A percentile compares a stretch with the other conserved stretches of the same genome.
These are phyloP conservation scores for Podospora australis DNA, from an alignment of 495 filamentous ascomycete species.

Conservation along the genomic window DNA sequence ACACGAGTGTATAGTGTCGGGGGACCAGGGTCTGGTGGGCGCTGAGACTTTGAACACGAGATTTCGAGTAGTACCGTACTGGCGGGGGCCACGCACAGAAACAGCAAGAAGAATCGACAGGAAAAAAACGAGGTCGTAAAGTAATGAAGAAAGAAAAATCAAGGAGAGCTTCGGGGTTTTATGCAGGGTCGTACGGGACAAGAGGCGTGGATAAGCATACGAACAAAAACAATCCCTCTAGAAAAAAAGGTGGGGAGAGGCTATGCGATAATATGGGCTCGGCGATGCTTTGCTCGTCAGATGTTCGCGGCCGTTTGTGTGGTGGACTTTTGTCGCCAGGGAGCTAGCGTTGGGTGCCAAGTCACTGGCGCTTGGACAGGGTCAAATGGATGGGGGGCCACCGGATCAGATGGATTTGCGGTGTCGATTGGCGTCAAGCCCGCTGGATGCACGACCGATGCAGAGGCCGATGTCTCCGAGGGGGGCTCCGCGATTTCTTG, in stretches of 20 bases:
- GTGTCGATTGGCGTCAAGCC: constrained; percentile 8
- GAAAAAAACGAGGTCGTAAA: background rate
- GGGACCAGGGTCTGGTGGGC: background rate
- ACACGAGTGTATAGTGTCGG: constrained; percentile 1
- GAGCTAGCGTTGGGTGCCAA: constrained; percentile 12
- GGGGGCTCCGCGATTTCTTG: constrained; percentile 3
- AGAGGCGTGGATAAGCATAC: background rate
- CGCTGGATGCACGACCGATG: constrained; percentile 5
- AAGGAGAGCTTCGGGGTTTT: no score
- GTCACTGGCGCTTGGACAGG: constrained; percentile 4
- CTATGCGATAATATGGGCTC: background rate
- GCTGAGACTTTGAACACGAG: constrained; percentile 20
- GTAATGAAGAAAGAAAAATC: background rate
- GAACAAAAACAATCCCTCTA: background rate
- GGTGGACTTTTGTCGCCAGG: no score
- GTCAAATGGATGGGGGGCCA: background rate
- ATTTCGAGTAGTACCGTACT: constrained; percentile 20
- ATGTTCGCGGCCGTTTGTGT: background rate
- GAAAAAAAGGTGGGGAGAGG: constrained; percentile 3
- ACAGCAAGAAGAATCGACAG: background rate
- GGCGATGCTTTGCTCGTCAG: background rate
- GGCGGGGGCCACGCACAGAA: background rate
- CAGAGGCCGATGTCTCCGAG: constrained; percentile 7
- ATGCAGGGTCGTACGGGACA: background rate
- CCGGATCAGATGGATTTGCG: constrained; percentile 11